Percentiles rank a stretch among this genome's conserved stretches.
These are phyloP conservation scores for Metschnikowia baotianmanensis DNA, from an alignment of 805 yeast species.

Conservation along the genomic window DNA sequence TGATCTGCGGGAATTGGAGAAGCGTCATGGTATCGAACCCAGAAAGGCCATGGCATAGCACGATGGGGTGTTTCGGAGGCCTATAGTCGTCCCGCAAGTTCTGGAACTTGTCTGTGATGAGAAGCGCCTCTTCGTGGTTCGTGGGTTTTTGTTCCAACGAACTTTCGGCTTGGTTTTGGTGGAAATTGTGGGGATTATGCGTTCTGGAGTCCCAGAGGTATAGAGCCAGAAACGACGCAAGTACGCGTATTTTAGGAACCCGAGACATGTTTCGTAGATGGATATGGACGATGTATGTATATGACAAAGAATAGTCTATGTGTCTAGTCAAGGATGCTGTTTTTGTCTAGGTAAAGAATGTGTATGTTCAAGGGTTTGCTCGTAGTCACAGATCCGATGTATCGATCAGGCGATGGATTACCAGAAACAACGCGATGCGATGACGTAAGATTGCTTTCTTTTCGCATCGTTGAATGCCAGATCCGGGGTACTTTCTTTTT, in stretches of 20 bases:
- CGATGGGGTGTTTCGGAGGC: slow-evolving; percentile 70
- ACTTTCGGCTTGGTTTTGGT: neutral
- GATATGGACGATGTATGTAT: too few species aligned
- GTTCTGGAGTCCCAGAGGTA: slow-evolving; percentile 1
- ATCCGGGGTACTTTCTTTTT: too few species aligned
- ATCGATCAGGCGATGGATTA: too few species aligned
- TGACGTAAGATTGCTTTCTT: too few species aligned
- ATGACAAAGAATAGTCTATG: too few species aligned
- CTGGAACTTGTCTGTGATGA: slow-evolving; percentile 31
- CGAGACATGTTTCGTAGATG: too few species aligned
- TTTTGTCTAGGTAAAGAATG: too few species aligned
- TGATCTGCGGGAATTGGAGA: slow-evolving; percentile 16
- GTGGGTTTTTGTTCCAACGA: slow-evolving; percentile 3
- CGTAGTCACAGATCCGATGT: too few species aligned
- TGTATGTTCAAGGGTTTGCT: too few species aligned
- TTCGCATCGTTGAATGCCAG: too few species aligned
- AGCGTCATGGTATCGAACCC: slow-evolving; percentile 61
- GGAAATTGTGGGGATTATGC: neutral
- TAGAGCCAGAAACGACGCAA: slow-evolving; percentile 9
- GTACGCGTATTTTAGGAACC: slow-evolving; percentile 8
- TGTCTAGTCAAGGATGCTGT: too few species aligned
- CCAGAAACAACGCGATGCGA: too few species aligned
- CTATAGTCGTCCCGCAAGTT: slow-evolving; percentile 39
- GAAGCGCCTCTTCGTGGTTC: slow-evolving; percentile 15
- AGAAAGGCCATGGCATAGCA: slow-evolving; percentile 82